phyloP scores from a whole-genome alignment of 2,329 filamentous ascomycete species.

The Colletotrichum filicis region DNA sequence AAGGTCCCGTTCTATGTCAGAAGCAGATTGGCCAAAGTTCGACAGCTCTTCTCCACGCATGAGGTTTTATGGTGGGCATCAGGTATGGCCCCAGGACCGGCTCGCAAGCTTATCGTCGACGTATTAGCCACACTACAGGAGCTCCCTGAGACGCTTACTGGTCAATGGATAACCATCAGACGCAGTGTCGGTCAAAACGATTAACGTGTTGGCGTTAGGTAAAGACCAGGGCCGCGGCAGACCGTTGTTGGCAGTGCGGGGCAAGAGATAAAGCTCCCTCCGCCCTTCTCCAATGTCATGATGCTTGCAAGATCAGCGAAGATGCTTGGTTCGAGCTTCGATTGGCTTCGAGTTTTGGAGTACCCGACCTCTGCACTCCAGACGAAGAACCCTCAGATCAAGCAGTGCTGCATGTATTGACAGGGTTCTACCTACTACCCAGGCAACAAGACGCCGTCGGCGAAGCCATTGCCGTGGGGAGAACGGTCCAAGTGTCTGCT shows the following conservation, averaged over 20 bases:
- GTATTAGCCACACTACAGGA: conserved; percentile 16
- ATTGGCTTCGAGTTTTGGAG: conserved; percentile 15
- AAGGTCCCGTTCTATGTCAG: not conserved
- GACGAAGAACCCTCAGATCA: conserved; percentile 4
- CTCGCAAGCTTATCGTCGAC: conserved; percentile 29
- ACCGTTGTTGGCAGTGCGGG: conserved; percentile 26
- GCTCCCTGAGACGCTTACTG: conserved; percentile 7
- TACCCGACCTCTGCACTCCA: conserved; percentile 7
- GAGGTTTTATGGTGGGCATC: conserved; percentile 1
- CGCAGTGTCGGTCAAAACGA: not conserved
- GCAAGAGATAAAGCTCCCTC: conserved; percentile 34
- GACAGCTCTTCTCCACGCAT: conserved; percentile 27
- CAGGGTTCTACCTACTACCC: conserved; percentile 11
- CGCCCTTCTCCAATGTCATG: conserved; percentile 10
- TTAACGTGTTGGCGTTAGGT: conserved; percentile 36
- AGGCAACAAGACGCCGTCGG: not conserved
- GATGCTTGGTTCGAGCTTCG: conserved; percentile 15
- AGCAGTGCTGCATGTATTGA: conserved; percentile 1
- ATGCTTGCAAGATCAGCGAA: conserved; percentile 26
- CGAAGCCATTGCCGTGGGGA: not conserved
- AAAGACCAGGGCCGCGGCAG: conserved; percentile 26
- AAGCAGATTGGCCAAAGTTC: conserved; percentile 19
- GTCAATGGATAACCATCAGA: conserved; percentile 23
- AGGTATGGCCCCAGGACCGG: conserved; percentile 13
- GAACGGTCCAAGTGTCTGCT: not conserved